Conservation (phyloP, 2,329 filamentous ascomycete species). For the Cladosporium sp. region DNA sequence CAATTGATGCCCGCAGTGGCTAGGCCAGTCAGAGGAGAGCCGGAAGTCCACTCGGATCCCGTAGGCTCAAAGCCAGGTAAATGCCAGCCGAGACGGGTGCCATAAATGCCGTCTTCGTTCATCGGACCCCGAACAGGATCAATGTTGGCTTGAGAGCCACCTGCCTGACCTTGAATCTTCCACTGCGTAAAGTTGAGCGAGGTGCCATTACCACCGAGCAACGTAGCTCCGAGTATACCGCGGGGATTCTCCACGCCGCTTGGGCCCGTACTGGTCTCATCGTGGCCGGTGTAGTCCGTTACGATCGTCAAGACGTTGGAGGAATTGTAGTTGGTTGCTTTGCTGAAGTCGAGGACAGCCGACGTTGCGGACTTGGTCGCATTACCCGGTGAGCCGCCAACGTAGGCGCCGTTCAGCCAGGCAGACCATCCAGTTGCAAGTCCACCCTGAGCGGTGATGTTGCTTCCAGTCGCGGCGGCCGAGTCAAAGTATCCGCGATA, state of each 20-base stretch:
- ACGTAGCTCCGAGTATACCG: slow-evolving; percentile 61
- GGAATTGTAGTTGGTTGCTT: slow-evolving; percentile 48
- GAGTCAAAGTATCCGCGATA: slow-evolving; percentile 66
- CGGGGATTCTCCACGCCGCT: slow-evolving; percentile 64
- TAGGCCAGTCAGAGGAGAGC: slow-evolving; percentile 48
- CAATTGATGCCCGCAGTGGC: slow-evolving; percentile 56
- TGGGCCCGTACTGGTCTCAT: slow-evolving; percentile 61
- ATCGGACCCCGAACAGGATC: slow-evolving; percentile 63
- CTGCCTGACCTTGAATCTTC: slow-evolving; percentile 69
- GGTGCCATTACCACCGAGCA: slow-evolving; percentile 49
- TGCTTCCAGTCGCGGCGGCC: slow-evolving; percentile 57
- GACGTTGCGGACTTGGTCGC: slow-evolving; percentile 49
- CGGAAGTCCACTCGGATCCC: slow-evolving; percentile 41
- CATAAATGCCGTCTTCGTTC: slow-evolving; percentile 66
- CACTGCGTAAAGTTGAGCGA: slow-evolving; percentile 49
- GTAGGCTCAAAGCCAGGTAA: slow-evolving; percentile 54
- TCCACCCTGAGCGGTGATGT: slow-evolving; percentile 63
- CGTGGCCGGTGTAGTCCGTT: slow-evolving; percentile 71
- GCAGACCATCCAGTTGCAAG: slow-evolving; percentile 65
- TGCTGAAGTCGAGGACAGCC: neutral
- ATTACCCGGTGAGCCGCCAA: slow-evolving; percentile 36
- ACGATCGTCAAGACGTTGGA: slow-evolving; percentile 66
- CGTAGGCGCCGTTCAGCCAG: slow-evolving; percentile 63
- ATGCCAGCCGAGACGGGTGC: slow-evolving; percentile 64
- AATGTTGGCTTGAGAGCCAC: slow-evolving; percentile 59